These are phyloP conservation scores for Beauveria asiatica DNA, from an alignment of 2,329 filamentous ascomycete genomes.

Conservation along the genomic window DNA sequence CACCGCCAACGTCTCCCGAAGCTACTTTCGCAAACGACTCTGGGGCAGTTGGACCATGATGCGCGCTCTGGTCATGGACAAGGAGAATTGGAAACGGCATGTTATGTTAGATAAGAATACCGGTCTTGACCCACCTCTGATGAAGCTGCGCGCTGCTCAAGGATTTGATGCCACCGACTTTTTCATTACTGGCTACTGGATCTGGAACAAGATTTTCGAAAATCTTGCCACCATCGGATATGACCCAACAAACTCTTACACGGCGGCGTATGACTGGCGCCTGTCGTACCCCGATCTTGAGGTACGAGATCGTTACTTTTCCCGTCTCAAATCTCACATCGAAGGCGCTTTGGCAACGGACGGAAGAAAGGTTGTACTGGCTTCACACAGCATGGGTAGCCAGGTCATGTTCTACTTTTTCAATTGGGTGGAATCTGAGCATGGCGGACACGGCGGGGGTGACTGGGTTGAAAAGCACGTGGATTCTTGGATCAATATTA, in stretches of 20 bases:
- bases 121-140: constrained; percentile 78
- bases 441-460: constrained; percentile 71
- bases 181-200: constrained; percentile 89
- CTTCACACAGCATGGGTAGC: constrained; percentile 96
- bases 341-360: constrained; percentile 70
- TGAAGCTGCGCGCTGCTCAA: constrained; percentile 88
- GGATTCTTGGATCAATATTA: constrained; percentile 97
- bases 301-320: constrained; percentile 86
- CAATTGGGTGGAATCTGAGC: constrained; percentile 68
- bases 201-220: constrained; percentile 98
- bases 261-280: constrained; percentile 80
- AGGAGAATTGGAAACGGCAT: constrained; percentile 89
- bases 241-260: constrained; percentile 70
- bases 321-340: constrained; percentile 79
- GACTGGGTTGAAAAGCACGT: constrained; percentile 86
- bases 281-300: constrained; percentile 87
- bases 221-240: constrained; percentile 95
- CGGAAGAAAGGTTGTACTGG: constrained; percentile 71
- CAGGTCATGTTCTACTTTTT: constrained; percentile 85
- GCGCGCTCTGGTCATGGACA: constrained; percentile 85
- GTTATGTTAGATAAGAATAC: constrained; percentile 94
- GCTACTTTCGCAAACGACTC: constrained; percentile 87
- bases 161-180: constrained; percentile 98
- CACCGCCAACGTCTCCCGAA: constrained; percentile 72
- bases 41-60: constrained; percentile 99